Evolutionary conservation across 495 filamentous ascomycete genomes (phyloP).

Genomic region (Annulohypoxylon bovei): DNA sequence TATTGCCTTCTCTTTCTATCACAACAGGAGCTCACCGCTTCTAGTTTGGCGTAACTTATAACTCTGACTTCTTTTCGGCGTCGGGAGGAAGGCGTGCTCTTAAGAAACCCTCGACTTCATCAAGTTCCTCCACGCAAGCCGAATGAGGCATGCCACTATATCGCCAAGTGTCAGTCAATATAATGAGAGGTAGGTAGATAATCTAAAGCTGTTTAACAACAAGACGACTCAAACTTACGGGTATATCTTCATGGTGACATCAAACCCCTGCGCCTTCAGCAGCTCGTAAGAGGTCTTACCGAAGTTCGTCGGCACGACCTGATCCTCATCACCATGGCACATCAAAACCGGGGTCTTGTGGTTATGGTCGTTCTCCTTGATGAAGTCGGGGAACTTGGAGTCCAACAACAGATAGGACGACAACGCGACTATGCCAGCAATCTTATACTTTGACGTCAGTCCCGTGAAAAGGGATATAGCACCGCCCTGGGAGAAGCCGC

Average conservation of each 20-base stretch:
- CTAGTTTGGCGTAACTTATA: slow-evolving; percentile 31
- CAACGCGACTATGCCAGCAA: slow-evolving; percentile 88
- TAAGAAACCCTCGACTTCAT: slow-evolving; percentile 84
- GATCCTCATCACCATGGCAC: slow-evolving; percentile 82
- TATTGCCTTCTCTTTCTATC: neutral
- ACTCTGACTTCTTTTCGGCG: slow-evolving; percentile 56
- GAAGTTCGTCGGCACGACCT: slow-evolving; percentile 72
- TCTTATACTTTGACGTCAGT: slow-evolving; percentile 74
- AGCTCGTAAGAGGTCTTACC: slow-evolving; percentile 70
- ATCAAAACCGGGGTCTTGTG: slow-evolving; percentile 86
- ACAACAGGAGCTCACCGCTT: neutral
- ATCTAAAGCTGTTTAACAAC: neutral
- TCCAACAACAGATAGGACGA: slow-evolving; percentile 83
- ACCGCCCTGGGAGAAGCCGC: slow-evolving; percentile 69
- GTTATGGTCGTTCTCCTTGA: slow-evolving; percentile 73
- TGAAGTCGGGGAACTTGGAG: slow-evolving; percentile 72
- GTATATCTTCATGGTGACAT: slow-evolving; percentile 81
- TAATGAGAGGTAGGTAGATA: too few species aligned
- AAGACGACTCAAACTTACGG: slow-evolving; percentile 58
- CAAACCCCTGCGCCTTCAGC: slow-evolving; percentile 72
- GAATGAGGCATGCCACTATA: slow-evolving; percentile 75
- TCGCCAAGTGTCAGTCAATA: slow-evolving; percentile 21
- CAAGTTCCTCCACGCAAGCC: slow-evolving; percentile 80
- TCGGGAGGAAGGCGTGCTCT: slow-evolving; percentile 66
- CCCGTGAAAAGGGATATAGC: slow-evolving; percentile 69